Percentiles rank a stretch among this genome's conserved stretches.
Conservation (phyloP, 768 basidiomycete genomes). For the Tricholoma matsutake region DNA sequence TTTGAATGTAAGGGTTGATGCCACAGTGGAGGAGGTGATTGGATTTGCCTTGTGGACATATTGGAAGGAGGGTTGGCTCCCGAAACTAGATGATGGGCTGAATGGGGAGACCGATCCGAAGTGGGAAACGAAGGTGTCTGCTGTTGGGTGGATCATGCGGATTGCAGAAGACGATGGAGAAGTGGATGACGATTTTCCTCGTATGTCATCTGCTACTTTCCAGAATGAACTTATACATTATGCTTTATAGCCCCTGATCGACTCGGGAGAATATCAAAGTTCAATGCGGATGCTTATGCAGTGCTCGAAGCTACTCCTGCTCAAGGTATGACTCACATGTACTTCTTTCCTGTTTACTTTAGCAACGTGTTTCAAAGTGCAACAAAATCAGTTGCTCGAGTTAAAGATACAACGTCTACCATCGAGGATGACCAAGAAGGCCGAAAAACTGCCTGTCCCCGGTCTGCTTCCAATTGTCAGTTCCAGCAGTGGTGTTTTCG, state of each 20-base stretch:
- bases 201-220: constrained; percentile 45
- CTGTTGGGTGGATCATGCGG: constrained; percentile 87
- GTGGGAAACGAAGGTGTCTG: constrained; percentile 56
- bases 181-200: constrained; percentile 98
- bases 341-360: constrained; percentile 18
- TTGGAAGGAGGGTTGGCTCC: constrained; percentile 85
- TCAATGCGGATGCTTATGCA: constrained; percentile 88
- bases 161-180: constrained; percentile 98
- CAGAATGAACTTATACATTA: constrained; percentile 3
- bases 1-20: constrained; percentile 79
- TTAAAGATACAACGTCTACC: constrained; percentile 79
- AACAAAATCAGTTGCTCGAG: constrained; percentile 81
- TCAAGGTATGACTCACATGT: constrained; percentile 50
- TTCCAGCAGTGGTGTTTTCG: constrained; percentile 46
- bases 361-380: constrained; percentile 27
- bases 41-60: constrained; percentile 92
- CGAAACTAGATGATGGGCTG: constrained; percentile 68
- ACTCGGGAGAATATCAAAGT: constrained; percentile 79
- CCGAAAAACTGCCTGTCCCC: constrained; percentile 45
- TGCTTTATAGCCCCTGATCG: constrained; percentile 78
- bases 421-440: constrained; percentile 65
- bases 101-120: constrained; percentile 60
- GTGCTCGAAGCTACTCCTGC: constrained; percentile 70
- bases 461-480: constrained; percentile 33
- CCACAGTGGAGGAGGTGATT: constrained; percentile 93